Base-by-base conservation (phyloP, 345 rosid genomes). In the Gossypium sturtianum region DNA sequence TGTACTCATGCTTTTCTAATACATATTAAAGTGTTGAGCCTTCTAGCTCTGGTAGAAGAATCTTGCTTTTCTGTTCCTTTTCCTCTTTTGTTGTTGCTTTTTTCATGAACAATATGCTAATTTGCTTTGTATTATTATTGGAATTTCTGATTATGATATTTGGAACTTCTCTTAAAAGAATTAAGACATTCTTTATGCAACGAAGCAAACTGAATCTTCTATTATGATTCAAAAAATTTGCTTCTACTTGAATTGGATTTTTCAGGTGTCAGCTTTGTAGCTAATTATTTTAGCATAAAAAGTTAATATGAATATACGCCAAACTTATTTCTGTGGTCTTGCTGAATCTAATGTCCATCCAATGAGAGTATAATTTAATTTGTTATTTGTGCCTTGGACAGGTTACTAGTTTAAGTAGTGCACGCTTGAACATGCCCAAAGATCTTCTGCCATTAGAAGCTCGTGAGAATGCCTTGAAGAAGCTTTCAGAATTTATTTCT, bases 391-490 rank as follows among this genome's bases (percentile, higher is more conserved):
- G 51, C 78, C 56, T 76, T 77, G 63, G 56, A 78, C 90, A 95
- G 99, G 88, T 95, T 72, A 75, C 81, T 70, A 82, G 83, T 77
- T 79, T 95, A 81, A 95, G 98, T 75, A 89, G 91, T 78, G 96
- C 92, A 59, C 86, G 93, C 68, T 80, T 91, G 83, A 80, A 87
- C 70, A 85, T 93, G 83, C 79, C 93, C 52, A 89, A 89, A 80
- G 97, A 95, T 79, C 96, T 93, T 81, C 77, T 93, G 84, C 89
- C 96, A 7, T 69, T 89, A 75, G 94, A 89, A 86, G 92, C 93
- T 82, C 87, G 98, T 68, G 98, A 90, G 76, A 95, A 95, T 85
- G 90, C 97, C 76, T 75, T 95, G 72, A 95, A 95, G 85, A 83
- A 84, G 73, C 89, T 90, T 63, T 82, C 83, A 13, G 93, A 92